These are phyloP conservation scores for Paspalum vaginatum DNA, from an alignment of 176 grass and related monocot genomes.

Conservation along the genomic window DNA sequence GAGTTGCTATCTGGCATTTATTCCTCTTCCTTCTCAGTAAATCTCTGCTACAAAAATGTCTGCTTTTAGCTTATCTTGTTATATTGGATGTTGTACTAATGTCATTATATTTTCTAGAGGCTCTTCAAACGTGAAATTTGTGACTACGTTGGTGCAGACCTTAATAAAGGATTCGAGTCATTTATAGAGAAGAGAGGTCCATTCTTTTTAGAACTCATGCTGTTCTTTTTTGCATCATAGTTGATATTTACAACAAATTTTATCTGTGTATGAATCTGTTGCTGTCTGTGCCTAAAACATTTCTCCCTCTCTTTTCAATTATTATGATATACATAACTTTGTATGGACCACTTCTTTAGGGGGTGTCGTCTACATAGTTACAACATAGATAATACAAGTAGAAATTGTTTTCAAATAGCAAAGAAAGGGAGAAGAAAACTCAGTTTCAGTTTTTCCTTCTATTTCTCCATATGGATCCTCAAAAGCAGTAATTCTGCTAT, in stretches of 20 bases:
- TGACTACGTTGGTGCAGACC: slow-evolving; percentile 77
- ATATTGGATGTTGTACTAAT: slow-evolving; percentile 29
- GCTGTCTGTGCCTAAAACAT: background rate
- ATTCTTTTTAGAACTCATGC: slow-evolving; percentile 33
- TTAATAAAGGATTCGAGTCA: slow-evolving; percentile 92
- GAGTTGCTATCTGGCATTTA: background rate
- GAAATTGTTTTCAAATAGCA: slow-evolving; percentile 30
- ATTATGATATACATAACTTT: slow-evolving; percentile 24
- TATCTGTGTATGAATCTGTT: slow-evolving; percentile 22
- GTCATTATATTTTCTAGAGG: slow-evolving; percentile 64
- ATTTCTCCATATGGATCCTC: slow-evolving; percentile 23
- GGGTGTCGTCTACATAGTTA: background rate
- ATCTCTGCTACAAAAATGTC: slow-evolving; percentile 17
- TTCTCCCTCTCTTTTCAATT: slow-evolving; percentile 8
- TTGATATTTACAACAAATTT: slow-evolving; percentile 17
- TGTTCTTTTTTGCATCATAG: slow-evolving; percentile 16
- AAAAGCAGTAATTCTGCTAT: slow-evolving; percentile 19
- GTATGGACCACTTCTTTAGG: slow-evolving; percentile 25
- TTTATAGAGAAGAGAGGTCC: slow-evolving; percentile 93
- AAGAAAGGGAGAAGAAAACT: slow-evolving; percentile 10
- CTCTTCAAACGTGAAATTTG: slow-evolving; percentile 91
- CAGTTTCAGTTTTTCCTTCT: slow-evolving; percentile 25
- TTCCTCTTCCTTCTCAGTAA: slow-evolving; percentile 36
- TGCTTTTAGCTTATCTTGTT: background rate
- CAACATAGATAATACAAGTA: slow-evolving; percentile 9